These are phyloP conservation scores for Penicillium psychrosexuale DNA, from an alignment of 2,329 filamentous ascomycete species.

Conservation along the genomic window DNA sequence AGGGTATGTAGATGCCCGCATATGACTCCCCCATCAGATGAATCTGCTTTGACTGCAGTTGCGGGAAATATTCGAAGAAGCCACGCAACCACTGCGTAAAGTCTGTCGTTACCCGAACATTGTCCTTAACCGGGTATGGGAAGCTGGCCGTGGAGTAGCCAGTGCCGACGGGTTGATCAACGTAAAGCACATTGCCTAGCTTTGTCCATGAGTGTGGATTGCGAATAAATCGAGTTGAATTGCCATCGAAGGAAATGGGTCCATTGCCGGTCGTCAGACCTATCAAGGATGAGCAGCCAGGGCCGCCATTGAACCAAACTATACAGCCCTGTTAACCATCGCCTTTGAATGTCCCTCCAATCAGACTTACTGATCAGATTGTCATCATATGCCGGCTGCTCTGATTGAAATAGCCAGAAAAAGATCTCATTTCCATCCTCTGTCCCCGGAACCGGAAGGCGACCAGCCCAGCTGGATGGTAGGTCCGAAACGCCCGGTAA, in stretches of 20 bases:
- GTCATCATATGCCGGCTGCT: slow-evolving; percentile 30
- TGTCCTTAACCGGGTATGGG: slow-evolving; percentile 28
- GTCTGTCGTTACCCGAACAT: slow-evolving; percentile 29
- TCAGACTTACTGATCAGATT: slow-evolving; percentile 33
- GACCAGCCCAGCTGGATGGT: slow-evolving; percentile 36
- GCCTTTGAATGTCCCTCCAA: background rate
- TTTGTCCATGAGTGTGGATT: slow-evolving; percentile 33
- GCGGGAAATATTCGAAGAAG: slow-evolving; percentile 33
- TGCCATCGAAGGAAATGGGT: slow-evolving; percentile 32
- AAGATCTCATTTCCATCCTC: slow-evolving; percentile 33
- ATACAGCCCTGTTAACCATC: slow-evolving; percentile 13
- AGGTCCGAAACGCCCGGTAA: slow-evolving; percentile 30
- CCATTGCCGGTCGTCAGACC: slow-evolving; percentile 35
- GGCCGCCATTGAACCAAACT: slow-evolving; percentile 40
- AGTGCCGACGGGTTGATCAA: slow-evolving; percentile 39
- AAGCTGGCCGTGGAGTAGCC: slow-evolving; percentile 34
- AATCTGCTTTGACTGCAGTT: slow-evolving; percentile 31
- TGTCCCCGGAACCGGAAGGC: slow-evolving; percentile 29
- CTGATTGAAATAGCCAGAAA: slow-evolving; percentile 38
- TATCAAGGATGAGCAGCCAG: slow-evolving; percentile 36
- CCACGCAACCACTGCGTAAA: slow-evolving; percentile 32
- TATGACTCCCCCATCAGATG: slow-evolving; percentile 42
- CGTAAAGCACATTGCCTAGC: slow-evolving; percentile 35
- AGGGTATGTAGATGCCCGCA: slow-evolving; percentile 39
- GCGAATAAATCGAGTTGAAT: slow-evolving; percentile 23